phyloP scores from a whole-genome alignment of 2,329 filamentous ascomycete genomes.

The Talaromyces sp. region DNA sequence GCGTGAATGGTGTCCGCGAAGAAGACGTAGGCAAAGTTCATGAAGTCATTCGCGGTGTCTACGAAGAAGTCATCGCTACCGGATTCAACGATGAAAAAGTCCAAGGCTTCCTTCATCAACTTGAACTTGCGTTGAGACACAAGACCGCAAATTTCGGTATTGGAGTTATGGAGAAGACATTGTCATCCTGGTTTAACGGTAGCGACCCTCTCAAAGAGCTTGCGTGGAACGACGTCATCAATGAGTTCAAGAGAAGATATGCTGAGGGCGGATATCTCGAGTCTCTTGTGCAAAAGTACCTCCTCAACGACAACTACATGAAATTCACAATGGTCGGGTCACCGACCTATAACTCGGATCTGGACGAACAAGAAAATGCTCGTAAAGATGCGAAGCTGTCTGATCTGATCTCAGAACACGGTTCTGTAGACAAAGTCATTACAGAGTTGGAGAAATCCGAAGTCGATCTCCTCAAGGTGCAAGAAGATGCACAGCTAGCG shows the following conservation, averaged over 20 bases:
- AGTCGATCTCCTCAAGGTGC: conserved; percentile 70
- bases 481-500: conserved; percentile 76
- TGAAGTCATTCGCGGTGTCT: conserved; percentile 64
- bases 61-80: conserved; percentile 63
- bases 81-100: conserved; percentile 90
- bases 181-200: conserved; percentile 93
- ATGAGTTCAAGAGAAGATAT: conserved; percentile 72
- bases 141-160: conserved; percentile 96
- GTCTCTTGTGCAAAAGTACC: conserved; percentile 77
- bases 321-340: conserved; percentile 94
- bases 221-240: conserved; percentile 84
- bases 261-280: conserved; percentile 77
- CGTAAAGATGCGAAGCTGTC: conserved; percentile 70
- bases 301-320: conserved; percentile 79
- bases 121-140: conserved; percentile 90
- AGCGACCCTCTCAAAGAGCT: conserved; percentile 86
- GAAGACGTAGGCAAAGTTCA: conserved; percentile 73
- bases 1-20: conserved; percentile 81
- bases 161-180: conserved; percentile 78
- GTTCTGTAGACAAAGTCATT: conserved; percentile 66
- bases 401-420: conserved; percentile 62
- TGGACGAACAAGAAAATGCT: conserved; percentile 70
- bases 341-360: conserved; percentile 64
- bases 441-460: conserved; percentile 71
- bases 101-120: conserved; percentile 85